Base-by-base conservation (phyloP, 78 protist species). In the Planoprotostelium fungivorum region DNA sequence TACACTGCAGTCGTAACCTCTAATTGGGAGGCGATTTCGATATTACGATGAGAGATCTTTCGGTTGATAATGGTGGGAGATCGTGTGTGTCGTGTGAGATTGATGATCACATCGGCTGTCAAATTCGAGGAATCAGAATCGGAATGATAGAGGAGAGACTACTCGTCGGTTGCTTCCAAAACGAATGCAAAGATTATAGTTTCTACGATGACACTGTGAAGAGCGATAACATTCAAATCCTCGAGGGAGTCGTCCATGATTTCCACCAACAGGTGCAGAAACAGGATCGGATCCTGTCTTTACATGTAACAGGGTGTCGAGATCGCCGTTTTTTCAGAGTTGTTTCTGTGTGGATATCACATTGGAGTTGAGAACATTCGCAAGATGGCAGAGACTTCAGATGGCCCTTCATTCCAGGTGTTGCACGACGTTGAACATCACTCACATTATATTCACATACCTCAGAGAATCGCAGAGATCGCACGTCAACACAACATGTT, bases 271-370 rank as follows among this genome's bases (percentile, higher is more conserved):
- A 51, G 73, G 73, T 51, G 73, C 31, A 5, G 73, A 51, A 25
- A 51, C 73, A 16, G 31, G 5, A 51, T 5, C 5, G 73, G 73
- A 51, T 51, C 73, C 16, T 16, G 5, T 5, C 5, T 51, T 5
- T 51, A 25, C 16, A 25, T 5, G 5, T 51, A 25, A 51, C 16
- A 51, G 73, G 73, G 73, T 25, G 73, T 85, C n/a, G 87, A 85
- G 16, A 35, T 85, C n/a, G 87, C 16, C 87, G 16, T 85, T 16
- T 85, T 85, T 36, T 16, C 87, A 25, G 87, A 85, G 37, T 16
- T 85, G 35, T 85, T 85, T 36, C 37, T 85, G 35, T 85, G 87
- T 85, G 87, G 87, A 35, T 85, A 85, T 85, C 5, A 36, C 16
- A 36, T 85, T 25, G 37, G 37, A 23, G 87, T 36, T 5, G n/a